Base-by-base conservation (phyloP, 2,329 filamentous ascomycete genomes). In the Penicillium thymicola region DNA sequence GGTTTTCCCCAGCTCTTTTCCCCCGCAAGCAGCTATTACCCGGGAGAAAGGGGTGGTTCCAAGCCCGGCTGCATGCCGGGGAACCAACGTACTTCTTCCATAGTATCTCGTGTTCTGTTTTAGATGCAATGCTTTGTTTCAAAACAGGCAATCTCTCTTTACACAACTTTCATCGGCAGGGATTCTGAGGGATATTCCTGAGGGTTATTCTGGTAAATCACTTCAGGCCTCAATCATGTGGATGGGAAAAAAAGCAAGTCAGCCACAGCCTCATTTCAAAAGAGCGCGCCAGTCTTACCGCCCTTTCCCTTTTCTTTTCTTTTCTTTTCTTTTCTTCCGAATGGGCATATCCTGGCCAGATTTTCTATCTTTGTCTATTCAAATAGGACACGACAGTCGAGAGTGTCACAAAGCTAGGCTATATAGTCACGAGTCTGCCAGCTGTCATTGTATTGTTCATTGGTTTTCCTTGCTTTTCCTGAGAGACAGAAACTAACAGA, bases 21-120 rank as follows among this genome's bases (percentile, higher is more conserved):
- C 54, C 54, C 46, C 59, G 63, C 59, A 47, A 57, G 54, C 59
- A 61, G 62, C 57, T 51, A 65, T 61, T 67, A 65, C 57, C 61
- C 64, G 58, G 59, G 58, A 64, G 63, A 56, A 66, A 67, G 65
- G 64, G 65, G 59, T 61, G 45, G 55, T 57, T 66, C 60, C 60
- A 61, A 64, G 60, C 47, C 55, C 48, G 57, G 47, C 59, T 52
- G 59, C 67, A 70, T 71, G 65, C 67, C 67, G 67, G 67, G 65
- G 69, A 68, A 70, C 60, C 51, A 59, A 38, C 36, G 16, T 52
- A 46, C 58, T 56, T 60, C 53, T 68, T 67, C 67, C 68, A 36
- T 51, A 30, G 64, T 65, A 51, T 51, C 61, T 59, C 51, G 48
- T 45, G 5, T 47, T 54, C 50, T 34, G 42, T 46, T 48, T 65